Conservation (phyloP, 345 rosid species). For the Syzygium jambos region DNA sequence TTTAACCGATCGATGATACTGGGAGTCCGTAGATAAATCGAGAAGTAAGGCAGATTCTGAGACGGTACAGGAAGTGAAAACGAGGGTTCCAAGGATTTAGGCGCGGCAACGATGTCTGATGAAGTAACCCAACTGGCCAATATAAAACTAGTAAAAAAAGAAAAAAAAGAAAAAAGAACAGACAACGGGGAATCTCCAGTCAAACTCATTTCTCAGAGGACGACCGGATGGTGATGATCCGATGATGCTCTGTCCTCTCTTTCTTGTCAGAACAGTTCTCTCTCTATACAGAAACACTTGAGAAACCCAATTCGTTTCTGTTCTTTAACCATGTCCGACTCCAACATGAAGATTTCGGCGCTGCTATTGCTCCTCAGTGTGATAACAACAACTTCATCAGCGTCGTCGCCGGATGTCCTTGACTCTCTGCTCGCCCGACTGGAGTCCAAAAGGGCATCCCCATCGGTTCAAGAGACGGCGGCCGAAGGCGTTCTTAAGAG, state of each 20-base stretch:
- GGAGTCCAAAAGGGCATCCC: conserved; percentile 46
- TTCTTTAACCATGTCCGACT: not conserved
- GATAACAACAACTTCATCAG: not conserved
- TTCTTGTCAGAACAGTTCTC: not conserved
- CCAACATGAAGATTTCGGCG: not conserved
- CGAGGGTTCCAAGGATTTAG: not conserved
- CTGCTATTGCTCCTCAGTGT: conserved; percentile 9
- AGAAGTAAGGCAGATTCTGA: not conserved
- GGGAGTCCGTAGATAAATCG: not conserved
- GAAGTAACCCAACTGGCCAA: not conserved
- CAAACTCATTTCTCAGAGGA: not conserved
- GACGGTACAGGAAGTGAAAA: not conserved
- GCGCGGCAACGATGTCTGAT: not conserved
- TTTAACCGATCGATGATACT: not conserved
- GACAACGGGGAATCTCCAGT: not conserved
- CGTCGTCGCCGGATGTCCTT: conserved; percentile 25
- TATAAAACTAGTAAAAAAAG: not conserved
- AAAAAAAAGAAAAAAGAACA: not conserved
- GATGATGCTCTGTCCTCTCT: not conserved
- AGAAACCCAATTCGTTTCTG: not conserved
- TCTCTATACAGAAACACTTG: not conserved
- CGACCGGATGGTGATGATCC: not conserved
- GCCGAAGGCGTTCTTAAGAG: conserved; percentile 55
- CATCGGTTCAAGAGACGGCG: conserved; percentile 68
- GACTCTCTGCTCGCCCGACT: conserved; percentile 35